These are phyloP conservation scores for Botrytis squamosa DNA, from an alignment of 2,329 filamentous ascomycete genomes.

Conservation along the genomic window DNA sequence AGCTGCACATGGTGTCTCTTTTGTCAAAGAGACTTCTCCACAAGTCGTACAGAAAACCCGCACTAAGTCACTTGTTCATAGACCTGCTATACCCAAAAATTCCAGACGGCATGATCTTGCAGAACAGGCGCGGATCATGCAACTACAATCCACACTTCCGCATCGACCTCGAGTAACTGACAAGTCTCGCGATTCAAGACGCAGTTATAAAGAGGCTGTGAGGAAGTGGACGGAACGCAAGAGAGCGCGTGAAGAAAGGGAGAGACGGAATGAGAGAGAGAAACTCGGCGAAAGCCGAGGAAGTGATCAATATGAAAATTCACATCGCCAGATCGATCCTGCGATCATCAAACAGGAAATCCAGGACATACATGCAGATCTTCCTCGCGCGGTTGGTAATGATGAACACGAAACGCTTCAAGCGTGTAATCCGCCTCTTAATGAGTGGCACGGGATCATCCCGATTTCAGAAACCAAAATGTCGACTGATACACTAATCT, in stretches of 20 bases:
- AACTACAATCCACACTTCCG: background rate
- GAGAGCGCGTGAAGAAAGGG: background rate
- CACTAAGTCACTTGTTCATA: background rate
- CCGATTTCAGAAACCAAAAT: background rate
- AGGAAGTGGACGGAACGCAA: background rate
- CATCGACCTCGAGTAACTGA: background rate
- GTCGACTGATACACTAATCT: background rate
- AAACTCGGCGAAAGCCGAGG: background rate
- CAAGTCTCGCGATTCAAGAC: background rate
- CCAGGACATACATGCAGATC: background rate
- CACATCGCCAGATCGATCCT: background rate
- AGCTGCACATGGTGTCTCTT: background rate
- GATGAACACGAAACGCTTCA: background rate
- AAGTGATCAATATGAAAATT: background rate
- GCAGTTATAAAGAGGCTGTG: background rate
- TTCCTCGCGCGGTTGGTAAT: background rate
- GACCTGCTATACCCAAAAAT: background rate
- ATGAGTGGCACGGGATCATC: background rate
- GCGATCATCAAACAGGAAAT: background rate
- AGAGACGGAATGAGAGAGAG: background rate
- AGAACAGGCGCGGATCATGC: background rate
- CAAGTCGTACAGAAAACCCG: background rate
- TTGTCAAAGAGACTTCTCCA: background rate
- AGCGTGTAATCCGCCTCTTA: background rate
- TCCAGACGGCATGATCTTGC: accelerated